Evolutionary conservation across 2,329 filamentous ascomycete genomes (phyloP).

Genomic region (Calonectria hongkongensis): DNA sequence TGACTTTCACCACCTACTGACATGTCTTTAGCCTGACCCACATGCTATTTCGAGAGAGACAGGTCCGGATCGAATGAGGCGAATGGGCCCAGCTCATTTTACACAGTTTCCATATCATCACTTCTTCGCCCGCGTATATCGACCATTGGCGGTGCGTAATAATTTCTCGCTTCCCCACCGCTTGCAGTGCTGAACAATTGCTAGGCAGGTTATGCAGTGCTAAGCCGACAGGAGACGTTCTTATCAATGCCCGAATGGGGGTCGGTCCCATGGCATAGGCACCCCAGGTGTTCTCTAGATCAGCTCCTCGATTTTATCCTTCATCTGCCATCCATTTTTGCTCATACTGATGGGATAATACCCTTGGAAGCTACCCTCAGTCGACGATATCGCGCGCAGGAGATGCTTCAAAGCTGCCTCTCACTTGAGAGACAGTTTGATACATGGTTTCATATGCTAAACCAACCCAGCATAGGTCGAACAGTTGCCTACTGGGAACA

Average conservation of each 20-base stretch:
- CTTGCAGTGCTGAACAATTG: slow-evolving; percentile 43
- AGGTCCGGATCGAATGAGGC: slow-evolving; percentile 59
- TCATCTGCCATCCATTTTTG: slow-evolving; percentile 68
- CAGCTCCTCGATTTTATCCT: slow-evolving; percentile 71
- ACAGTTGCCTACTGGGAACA: slow-evolving; percentile 64
- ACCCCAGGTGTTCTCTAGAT: slow-evolving; percentile 71
- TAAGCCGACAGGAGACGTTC: slow-evolving; percentile 70
- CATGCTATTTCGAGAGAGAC: slow-evolving; percentile 63
- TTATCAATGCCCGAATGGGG: slow-evolving; percentile 72
- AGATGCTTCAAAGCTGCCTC: slow-evolving; percentile 69
- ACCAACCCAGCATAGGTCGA: slow-evolving; percentile 52
- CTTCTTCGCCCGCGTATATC: slow-evolving; percentile 74
- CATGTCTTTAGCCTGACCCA: slow-evolving; percentile 65
- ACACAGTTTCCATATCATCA: slow-evolving; percentile 73
- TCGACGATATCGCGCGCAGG: slow-evolving; percentile 67
- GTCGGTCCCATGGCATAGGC: slow-evolving; percentile 69
- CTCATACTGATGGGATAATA: slow-evolving; percentile 65
- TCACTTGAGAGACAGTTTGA: slow-evolving; percentile 68
- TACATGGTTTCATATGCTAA: slow-evolving; percentile 65
- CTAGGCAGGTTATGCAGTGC: slow-evolving; percentile 68
- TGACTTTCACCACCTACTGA: slow-evolving; percentile 37
- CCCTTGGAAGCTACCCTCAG: slow-evolving; percentile 62
- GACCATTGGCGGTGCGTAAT: slow-evolving; percentile 70
- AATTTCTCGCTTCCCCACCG: background rate
- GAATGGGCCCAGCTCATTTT: slow-evolving; percentile 68